These are phyloP conservation scores for Capsicum rhomboideum DNA, from an alignment of 257 asterid genomes.

Conservation along the genomic window DNA sequence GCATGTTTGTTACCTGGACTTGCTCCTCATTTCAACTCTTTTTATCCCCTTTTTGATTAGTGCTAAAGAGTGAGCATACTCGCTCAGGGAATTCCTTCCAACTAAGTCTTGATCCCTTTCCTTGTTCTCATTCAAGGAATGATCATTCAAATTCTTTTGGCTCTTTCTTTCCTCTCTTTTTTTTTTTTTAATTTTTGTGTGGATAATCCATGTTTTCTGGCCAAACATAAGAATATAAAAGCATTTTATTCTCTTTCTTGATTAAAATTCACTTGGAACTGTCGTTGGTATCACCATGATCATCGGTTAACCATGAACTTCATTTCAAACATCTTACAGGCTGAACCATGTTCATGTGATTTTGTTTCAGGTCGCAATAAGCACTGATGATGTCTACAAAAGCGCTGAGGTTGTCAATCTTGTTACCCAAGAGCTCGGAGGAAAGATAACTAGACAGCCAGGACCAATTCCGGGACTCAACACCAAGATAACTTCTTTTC, in stretches of 20 bases:
- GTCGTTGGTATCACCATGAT: not conserved
- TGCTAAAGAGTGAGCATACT: not conserved
- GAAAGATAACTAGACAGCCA: slow-evolving; percentile 82
- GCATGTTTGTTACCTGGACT: not conserved
- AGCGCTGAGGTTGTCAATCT: slow-evolving; percentile 79
- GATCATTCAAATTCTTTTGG: not conserved
- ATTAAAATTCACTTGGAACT: not conserved
- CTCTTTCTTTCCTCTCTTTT: not conserved
- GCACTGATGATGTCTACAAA: slow-evolving; percentile 89
- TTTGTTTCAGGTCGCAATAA: slow-evolving; percentile 54
- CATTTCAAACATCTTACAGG: not conserved
- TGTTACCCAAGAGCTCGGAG: slow-evolving; percentile 82
- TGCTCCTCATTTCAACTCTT: not conserved
- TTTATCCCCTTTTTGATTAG: not conserved
- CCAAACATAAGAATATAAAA: not conserved
- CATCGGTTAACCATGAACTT: not conserved
- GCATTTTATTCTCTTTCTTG: not conserved
- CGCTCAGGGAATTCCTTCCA: too few species aligned
- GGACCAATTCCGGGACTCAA: slow-evolving; percentile 88
- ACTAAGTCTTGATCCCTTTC: not conserved
- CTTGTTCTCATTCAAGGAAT: not conserved
- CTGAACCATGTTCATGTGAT: not conserved
- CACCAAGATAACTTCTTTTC: slow-evolving; percentile 82
- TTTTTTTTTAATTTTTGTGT: not conserved
- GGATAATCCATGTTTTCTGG: not conserved